These are phyloP conservation scores for Akanthomyces lecanii DNA, from an alignment of 2,329 filamentous ascomycete genomes.

Conservation along the genomic window DNA sequence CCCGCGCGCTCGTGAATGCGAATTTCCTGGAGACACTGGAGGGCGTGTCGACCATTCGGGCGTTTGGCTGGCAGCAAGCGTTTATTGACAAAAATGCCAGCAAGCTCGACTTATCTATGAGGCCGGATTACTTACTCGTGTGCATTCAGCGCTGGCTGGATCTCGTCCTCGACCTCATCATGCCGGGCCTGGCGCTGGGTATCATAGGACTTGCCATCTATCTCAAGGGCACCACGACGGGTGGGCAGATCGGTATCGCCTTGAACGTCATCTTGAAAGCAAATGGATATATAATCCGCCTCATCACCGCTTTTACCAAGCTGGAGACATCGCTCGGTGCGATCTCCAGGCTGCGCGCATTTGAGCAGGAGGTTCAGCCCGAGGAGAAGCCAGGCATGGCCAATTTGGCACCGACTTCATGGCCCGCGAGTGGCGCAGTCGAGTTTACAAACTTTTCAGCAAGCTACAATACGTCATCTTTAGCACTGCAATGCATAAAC, in stretches of 20 bases:
- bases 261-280: background rate
- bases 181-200: conserved; percentile 19
- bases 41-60: conserved; percentile 12
- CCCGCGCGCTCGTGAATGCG: background rate
- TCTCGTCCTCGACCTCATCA: conserved; percentile 40
- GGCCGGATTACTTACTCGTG: conserved; percentile 32
- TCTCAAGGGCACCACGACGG: conserved; percentile 2
- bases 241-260: background rate
- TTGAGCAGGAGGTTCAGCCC: conserved; percentile 19
- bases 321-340: conserved; percentile 27
- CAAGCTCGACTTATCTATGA: conserved; percentile 4
- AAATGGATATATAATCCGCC: background rate
- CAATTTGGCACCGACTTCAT: conserved; percentile 21
- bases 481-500: conserved; percentile 38
- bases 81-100: background rate
- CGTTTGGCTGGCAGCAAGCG: conserved; percentile 12
- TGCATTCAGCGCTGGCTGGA: conserved; percentile 43
- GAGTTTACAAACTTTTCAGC: too few species aligned
- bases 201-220: background rate
- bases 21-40: conserved; percentile 14
- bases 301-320: background rate
- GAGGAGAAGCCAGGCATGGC: conserved; percentile 19
- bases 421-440: too few species aligned
- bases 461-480: too few species aligned
- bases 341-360: conserved; percentile 22